Evolutionary conservation across 1,284 basidiomycete species (phyloP).

Genomic region (Bondarzewia mesenterica): DNA sequence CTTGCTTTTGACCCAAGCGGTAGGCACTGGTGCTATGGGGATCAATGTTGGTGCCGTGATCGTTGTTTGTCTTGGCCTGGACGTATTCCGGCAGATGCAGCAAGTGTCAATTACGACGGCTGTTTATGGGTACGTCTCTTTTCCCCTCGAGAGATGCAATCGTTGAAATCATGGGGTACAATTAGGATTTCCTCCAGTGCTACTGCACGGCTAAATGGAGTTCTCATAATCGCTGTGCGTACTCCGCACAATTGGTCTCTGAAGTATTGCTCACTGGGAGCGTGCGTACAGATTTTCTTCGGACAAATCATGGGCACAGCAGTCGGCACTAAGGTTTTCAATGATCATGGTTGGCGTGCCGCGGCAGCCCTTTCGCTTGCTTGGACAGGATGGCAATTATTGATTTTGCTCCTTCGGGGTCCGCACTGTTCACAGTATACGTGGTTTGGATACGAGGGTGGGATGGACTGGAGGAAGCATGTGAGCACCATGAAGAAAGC

Average conservation of each 20-base stretch:
- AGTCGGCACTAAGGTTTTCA: constrained; percentile 42
- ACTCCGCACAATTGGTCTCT: neutral
- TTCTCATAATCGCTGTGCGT: constrained; percentile 34
- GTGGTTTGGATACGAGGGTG: constrained; percentile 32
- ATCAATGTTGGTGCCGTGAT: constrained; percentile 37
- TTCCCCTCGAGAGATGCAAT: too few species aligned
- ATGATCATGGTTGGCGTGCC: constrained; percentile 41
- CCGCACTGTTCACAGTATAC: constrained; percentile 30
- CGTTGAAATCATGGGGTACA: neutral
- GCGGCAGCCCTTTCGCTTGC: constrained; percentile 40
- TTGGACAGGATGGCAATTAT: constrained; percentile 32
- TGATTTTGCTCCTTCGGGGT: constrained; percentile 34
- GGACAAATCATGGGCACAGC: constrained; percentile 48
- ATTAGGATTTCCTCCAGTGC: constrained; percentile 24
- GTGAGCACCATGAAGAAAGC: neutral
- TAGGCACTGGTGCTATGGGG: constrained; percentile 37
- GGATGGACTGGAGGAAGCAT: constrained; percentile 19
- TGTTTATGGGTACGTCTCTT: constrained; percentile 22
- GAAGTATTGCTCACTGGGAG: neutral
- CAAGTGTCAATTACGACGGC: constrained; percentile 33
- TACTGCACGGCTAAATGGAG: constrained; percentile 42
- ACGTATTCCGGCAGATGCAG: constrained; percentile 39
- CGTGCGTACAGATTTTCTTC: constrained; percentile 24
- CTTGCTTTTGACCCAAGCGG: constrained; percentile 26
- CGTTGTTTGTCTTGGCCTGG: constrained; percentile 35